Conservation (phyloP, 169 alveolate genomes). For the Cardiosporidium cionae region DNA sequence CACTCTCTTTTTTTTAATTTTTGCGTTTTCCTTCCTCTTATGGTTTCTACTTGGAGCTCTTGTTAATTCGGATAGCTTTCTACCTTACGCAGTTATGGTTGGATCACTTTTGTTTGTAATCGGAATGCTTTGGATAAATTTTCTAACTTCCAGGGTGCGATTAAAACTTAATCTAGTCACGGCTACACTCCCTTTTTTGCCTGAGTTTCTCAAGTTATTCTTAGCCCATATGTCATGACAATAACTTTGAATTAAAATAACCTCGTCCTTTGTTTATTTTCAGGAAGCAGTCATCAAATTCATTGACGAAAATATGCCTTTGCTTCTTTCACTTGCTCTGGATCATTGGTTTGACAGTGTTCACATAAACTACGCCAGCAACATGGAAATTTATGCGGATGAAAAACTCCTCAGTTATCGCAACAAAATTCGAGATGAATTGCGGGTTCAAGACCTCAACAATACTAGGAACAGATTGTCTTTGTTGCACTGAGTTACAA, state of each 20-base stretch:
- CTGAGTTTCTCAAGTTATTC: no score
- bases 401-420: conserved; percentile 11
- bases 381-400: conserved; percentile 12
- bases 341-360: conserved; percentile 49
- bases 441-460: no score
- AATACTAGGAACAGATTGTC: no score
- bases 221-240: no score
- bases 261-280: neutral
- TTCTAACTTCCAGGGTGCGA: conserved; percentile 37
- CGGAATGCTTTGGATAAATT: conserved; percentile 35
- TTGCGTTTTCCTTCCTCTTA: conserved; percentile 29
- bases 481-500: no score
- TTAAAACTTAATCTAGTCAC: neutral
- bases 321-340: conserved; percentile 41
- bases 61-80: conserved; percentile 41
- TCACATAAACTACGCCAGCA: conserved; percentile 20
- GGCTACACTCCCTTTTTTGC: no score
- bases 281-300: conserved; percentile 34
- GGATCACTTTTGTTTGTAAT: conserved; percentile 38
- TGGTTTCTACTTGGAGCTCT: conserved; percentile 50
- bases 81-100: conserved; percentile 48
- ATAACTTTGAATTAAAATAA: neutral
- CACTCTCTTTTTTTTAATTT: conserved; percentile 24
- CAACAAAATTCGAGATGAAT: conserved; percentile 14
- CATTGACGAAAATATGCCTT: conserved; percentile 40